phyloP scores from a whole-genome alignment of 2,329 filamentous ascomycete species.

The Atkinsonella hypoxylon region DNA sequence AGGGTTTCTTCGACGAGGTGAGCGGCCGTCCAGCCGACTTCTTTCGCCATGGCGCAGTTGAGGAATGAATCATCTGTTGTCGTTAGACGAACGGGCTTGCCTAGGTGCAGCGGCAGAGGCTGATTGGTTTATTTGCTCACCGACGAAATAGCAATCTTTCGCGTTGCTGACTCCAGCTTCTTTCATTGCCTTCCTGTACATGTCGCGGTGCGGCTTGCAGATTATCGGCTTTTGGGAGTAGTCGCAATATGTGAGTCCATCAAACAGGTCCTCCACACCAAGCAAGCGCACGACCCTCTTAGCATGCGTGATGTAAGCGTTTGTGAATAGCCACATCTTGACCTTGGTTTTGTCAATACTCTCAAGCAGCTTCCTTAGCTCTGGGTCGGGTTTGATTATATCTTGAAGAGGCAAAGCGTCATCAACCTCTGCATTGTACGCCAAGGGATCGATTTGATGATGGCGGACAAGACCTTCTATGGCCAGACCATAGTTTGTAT shows the following conservation, averaged over 20 bases:
- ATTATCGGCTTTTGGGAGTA: conserved; percentile 62
- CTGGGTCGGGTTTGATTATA: conserved; percentile 67
- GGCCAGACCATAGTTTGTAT: conserved; percentile 90
- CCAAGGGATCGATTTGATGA: conserved; percentile 88
- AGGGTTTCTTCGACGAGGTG: conserved; percentile 76
- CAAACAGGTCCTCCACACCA: conserved; percentile 77
- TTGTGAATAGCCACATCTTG: conserved; percentile 88
- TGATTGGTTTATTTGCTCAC: conserved; percentile 36
- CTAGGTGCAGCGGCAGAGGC: neutral
- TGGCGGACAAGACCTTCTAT: conserved; percentile 90
- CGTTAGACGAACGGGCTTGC: conserved; percentile 1
- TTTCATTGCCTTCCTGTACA: conserved; percentile 81
- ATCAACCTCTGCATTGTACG: conserved; percentile 90
- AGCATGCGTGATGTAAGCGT: conserved; percentile 85
- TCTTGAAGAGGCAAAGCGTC: conserved; percentile 82
- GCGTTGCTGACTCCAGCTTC: conserved; percentile 60
- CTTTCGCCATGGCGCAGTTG: conserved; percentile 68
- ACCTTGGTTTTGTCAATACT: conserved; percentile 78
- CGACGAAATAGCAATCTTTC: conserved; percentile 82
- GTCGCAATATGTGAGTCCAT: conserved; percentile 91
- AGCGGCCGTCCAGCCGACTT: conserved; percentile 73
- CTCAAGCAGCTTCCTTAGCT: conserved; percentile 62
- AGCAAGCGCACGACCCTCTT: conserved; percentile 71
- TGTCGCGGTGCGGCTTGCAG: conserved; percentile 75
- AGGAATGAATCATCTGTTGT: conserved; percentile 66